These are phyloP conservation scores for Penicillium psychrosexuale DNA, from an alignment of 2,329 filamentous ascomycete genomes.

Conservation along the genomic window DNA sequence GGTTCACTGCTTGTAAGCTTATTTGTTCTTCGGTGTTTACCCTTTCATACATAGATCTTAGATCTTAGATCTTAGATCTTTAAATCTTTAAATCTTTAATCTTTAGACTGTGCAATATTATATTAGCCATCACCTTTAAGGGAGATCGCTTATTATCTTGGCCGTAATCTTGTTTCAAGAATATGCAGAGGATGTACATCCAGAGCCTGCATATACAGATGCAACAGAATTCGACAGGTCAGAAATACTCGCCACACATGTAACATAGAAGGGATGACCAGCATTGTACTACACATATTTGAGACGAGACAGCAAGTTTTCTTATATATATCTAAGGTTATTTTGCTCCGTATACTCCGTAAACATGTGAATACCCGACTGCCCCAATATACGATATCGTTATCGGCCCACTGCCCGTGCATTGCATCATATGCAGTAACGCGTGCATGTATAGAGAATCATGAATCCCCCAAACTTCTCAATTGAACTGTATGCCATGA, in stretches of 20 bases:
- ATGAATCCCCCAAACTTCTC: neutral
- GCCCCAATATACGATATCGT: neutral
- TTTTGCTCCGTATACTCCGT: neutral
- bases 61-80: too few species aligned
- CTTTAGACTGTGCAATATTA: neutral
- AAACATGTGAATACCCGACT: neutral
- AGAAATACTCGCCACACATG: neutral
- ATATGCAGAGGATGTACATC: neutral
- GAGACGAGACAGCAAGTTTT: neutral
- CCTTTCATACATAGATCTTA: too few species aligned
- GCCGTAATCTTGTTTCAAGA: neutral
- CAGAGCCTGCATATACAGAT: neutral
- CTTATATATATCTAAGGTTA: neutral
- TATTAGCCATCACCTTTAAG: neutral
- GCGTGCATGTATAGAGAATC: neutral
- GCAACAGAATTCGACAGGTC: neutral
- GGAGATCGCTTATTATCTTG: neutral
- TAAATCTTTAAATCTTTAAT: neutral
- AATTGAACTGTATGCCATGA: neutral
- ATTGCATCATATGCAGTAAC: neutral
- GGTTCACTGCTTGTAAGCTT: neutral
- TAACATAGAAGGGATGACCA: neutral
- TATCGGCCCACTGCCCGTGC: constrained; percentile 4
- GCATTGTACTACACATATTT: neutral
- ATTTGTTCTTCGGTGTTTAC: neutral